Percentiles rank a stretch among this genome's conserved stretches.
phyloP scores from a whole-genome alignment of 2,329 filamentous ascomycete species.

The Alternaria burnsii region DNA sequence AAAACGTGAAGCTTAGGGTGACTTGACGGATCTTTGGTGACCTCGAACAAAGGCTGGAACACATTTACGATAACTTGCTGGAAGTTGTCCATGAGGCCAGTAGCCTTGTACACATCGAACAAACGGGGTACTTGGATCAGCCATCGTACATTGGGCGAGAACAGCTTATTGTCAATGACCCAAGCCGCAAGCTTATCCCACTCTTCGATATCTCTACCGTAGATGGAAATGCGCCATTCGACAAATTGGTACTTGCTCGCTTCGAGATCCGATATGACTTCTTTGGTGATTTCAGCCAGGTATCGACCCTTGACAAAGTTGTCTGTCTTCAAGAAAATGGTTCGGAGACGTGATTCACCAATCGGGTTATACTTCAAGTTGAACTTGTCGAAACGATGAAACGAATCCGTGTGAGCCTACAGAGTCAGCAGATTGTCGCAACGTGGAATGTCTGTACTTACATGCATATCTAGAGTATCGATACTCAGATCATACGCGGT shows the following conservation, averaged over 20 bases:
- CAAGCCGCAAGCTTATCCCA: constrained; percentile 98
- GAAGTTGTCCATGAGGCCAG: constrained; percentile 84
- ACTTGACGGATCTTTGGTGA: constrained; percentile 83
- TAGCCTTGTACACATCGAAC: constrained; percentile 95
- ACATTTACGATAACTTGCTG: constrained; percentile 91
- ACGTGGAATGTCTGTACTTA: constrained; percentile 56
- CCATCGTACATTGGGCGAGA: constrained; percentile 98
- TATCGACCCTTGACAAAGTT: constrained; percentile 97
- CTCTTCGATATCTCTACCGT: constrained; percentile 88
- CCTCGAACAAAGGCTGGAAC: constrained; percentile 93
- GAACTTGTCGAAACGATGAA: constrained; percentile 99
- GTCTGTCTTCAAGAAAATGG: constrained; percentile 99
- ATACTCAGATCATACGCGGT: constrained; percentile 98
- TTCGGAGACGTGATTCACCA: constrained; percentile 90
- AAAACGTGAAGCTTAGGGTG: constrained; percentile 96
- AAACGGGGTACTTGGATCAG: constrained; percentile 93
- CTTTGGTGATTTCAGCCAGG: constrained; percentile 95
- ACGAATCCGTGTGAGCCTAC: constrained; percentile 93
- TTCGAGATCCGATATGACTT: constrained; percentile 95
- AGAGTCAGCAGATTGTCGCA: constrained; percentile 16
- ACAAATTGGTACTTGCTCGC: constrained; percentile 99
- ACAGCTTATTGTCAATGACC: constrained; percentile 98
- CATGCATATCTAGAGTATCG: constrained; percentile 98
- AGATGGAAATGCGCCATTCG: constrained; percentile 98
- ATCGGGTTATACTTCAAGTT: constrained; percentile 99